Percentiles rank a stretch among this genome's conserved stretches.
phyloP scores from a whole-genome alignment of 495 filamentous ascomycete genomes.

The Hyaloscypha hepaticicola region DNA sequence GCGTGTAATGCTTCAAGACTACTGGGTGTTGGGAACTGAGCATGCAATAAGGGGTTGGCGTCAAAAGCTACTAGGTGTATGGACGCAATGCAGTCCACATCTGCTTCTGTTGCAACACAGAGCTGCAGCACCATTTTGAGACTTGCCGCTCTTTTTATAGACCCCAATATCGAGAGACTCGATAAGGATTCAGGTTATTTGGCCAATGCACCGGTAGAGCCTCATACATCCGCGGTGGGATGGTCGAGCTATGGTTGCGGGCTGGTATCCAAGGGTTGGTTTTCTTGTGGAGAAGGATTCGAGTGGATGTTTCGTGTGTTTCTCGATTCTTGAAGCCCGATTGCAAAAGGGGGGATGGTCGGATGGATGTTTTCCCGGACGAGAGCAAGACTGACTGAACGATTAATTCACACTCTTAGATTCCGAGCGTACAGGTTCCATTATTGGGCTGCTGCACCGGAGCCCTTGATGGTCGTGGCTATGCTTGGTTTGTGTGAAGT shows the following conservation, averaged over 20 bases:
- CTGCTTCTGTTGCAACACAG: conserved; percentile 18
- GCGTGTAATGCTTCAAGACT: conserved; percentile 28
- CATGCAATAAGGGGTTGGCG: conserved; percentile 40
- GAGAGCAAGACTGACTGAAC: neutral
- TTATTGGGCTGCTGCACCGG: neutral
- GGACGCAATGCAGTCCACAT: conserved; percentile 42
- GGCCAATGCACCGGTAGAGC: conserved; percentile 9
- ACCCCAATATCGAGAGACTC: neutral
- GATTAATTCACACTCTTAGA: neutral
- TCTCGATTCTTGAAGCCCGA: neutral
- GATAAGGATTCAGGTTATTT: neutral
- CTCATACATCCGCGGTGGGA: neutral
- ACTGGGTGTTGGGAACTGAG: conserved; percentile 41
- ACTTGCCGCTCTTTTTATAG: neutral
- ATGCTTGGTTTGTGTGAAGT: neutral
- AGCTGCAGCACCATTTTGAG: conserved; percentile 23
- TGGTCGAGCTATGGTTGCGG: neutral
- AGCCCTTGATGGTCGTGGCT: neutral
- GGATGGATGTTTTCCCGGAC: neutral
- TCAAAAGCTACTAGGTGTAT: conserved; percentile 46
- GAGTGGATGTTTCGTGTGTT: neutral
- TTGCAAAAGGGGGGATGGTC: too few species aligned
- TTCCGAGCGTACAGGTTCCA: neutral
- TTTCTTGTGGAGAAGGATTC: neutral
- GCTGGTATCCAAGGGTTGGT: neutral